phyloP scores from a whole-genome alignment of 768 basidiomycete species.

The Tremella fuciformis region DNA sequence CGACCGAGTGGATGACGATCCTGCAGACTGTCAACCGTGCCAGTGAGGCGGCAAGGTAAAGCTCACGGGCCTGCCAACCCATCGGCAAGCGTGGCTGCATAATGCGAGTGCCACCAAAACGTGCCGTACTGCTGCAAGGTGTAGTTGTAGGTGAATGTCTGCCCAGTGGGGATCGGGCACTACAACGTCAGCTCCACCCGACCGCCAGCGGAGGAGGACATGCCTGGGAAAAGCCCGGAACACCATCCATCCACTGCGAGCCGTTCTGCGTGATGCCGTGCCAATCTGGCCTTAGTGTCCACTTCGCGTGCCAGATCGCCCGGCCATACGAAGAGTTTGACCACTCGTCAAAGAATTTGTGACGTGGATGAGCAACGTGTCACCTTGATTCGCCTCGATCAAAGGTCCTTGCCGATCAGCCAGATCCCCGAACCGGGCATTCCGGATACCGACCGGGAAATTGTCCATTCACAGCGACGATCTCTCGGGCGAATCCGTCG shows the following conservation, averaged over 20 bases:
- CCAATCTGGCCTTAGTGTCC: conserved; percentile 1
- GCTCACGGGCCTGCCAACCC: conserved; percentile 48
- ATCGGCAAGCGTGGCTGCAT: conserved; percentile 56
- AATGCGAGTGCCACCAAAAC: conserved; percentile 14
- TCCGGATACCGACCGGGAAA: conserved; percentile 4
- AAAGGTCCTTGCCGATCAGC: conserved; percentile 2
- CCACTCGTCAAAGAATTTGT: conserved; percentile 7
- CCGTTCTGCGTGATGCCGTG: conserved; percentile 23
- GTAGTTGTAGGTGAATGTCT: conserved; percentile 31
- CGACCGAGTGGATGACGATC: conserved; percentile 6
- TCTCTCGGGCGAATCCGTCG: conserved; percentile 26
- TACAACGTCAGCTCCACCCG: background rate
- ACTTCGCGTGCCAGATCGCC: background rate
- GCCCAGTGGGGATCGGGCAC: conserved; percentile 1
- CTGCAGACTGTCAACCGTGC: conserved; percentile 1
- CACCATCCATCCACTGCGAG: conserved; percentile 33
- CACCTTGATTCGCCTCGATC: conserved; percentile 16
- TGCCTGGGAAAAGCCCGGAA: conserved; percentile 32
- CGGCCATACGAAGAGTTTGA: conserved; percentile 9
- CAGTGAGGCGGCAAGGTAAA: background rate
- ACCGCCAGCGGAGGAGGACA: conserved; percentile 1
- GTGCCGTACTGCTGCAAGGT: conserved; percentile 22
- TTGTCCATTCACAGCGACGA: conserved; percentile 17
- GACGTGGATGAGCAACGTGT: conserved; percentile 11
- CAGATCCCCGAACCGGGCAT: background rate